A percentile compares a stretch with the other conserved stretches of the same genome.
Conservation (phyloP, 345 rosid species). For the Hibiscus trionum region DNA sequence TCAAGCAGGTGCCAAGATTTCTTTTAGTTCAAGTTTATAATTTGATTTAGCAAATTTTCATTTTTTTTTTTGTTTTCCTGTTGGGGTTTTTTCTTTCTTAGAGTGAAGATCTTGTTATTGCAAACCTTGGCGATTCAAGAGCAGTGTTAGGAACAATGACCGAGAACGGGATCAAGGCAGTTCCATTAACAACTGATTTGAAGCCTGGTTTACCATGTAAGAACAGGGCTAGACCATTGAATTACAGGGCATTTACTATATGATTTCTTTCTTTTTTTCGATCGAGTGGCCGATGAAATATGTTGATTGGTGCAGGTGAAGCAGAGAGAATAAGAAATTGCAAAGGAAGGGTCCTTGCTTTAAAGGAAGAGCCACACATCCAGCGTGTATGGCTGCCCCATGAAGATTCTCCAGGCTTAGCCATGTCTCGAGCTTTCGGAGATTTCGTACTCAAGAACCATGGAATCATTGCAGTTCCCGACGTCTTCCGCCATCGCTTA, state of each 20-base stretch:
- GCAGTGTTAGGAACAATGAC: slow-evolving; percentile 54
- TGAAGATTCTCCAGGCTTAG: slow-evolving; percentile 77
- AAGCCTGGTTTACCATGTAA: slow-evolving; percentile 73
- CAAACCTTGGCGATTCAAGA: slow-evolving; percentile 90
- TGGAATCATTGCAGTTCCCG: slow-evolving; percentile 68
- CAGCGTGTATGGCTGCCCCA: slow-evolving; percentile 81
- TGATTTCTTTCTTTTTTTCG: neutral
- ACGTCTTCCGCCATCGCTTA: slow-evolving; percentile 49
- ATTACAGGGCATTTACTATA: neutral
- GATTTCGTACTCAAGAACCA: slow-evolving; percentile 62
- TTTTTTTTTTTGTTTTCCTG: too few relatives aligned
- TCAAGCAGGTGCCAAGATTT: slow-evolving; percentile 38
- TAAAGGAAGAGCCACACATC: slow-evolving; percentile 66
- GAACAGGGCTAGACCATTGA: neutral
- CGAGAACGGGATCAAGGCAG: slow-evolving; percentile 36
- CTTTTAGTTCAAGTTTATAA: neutral
- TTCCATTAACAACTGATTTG: slow-evolving; percentile 68
- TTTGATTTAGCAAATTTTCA: neutral
- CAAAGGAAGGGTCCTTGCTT: slow-evolving; percentile 62
- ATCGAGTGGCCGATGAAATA: neutral
- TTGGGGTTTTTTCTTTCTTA: slow-evolving; percentile 4
- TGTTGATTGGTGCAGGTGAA: slow-evolving; percentile 42
- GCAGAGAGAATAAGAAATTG: slow-evolving; percentile 68
- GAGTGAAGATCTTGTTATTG: slow-evolving; percentile 66
- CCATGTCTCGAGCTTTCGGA: slow-evolving; percentile 93